These are phyloP conservation scores for Puccinia horiana DNA, from an alignment of 1,284 basidiomycete species.

Conservation along the genomic window DNA sequence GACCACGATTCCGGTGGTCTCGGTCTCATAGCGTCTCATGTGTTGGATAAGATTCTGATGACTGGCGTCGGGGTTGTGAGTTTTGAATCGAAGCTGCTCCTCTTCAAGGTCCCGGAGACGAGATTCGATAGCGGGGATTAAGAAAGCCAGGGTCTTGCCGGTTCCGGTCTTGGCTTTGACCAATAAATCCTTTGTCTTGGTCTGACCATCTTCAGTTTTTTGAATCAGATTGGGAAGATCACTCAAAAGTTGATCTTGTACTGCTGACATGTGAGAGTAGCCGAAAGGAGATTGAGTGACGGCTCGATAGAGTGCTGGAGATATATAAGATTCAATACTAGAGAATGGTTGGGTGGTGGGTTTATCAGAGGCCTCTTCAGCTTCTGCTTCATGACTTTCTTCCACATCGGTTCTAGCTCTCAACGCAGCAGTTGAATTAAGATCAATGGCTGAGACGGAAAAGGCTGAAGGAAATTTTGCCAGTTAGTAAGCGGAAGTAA, in stretches of 20 bases:
- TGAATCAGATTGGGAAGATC: constrained; percentile 64
- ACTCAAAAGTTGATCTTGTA: constrained; percentile 76
- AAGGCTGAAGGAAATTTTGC: constrained; percentile 8
- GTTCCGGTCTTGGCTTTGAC: constrained; percentile 59
- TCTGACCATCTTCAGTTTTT: constrained; percentile 58
- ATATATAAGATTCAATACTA: constrained; percentile 24
- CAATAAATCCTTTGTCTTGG: constrained; percentile 56
- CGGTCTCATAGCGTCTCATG: constrained; percentile 54
- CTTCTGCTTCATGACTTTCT: neutral
- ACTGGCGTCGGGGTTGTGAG: constrained; percentile 56
- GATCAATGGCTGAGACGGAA: constrained; percentile 23
- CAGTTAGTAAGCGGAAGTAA: neutral
- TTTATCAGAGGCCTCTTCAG: neutral
- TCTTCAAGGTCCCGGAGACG: constrained; percentile 54
- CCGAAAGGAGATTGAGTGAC: constrained; percentile 67
- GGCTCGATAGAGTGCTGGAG: constrained; percentile 54
- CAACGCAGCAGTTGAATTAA: constrained; percentile 30
- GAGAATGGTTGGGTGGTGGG: constrained; percentile 33
- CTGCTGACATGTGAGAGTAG: constrained; percentile 75
- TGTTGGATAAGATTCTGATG: constrained; percentile 49
- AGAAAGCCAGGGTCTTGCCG: constrained; percentile 58
- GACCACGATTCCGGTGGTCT: constrained; percentile 72
- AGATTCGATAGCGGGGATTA: constrained; percentile 57
- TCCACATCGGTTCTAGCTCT: constrained; percentile 16
- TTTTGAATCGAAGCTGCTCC: constrained; percentile 54